phyloP scores from a whole-genome alignment of 345 rosid genomes.

The Bruguiera parviflora region DNA sequence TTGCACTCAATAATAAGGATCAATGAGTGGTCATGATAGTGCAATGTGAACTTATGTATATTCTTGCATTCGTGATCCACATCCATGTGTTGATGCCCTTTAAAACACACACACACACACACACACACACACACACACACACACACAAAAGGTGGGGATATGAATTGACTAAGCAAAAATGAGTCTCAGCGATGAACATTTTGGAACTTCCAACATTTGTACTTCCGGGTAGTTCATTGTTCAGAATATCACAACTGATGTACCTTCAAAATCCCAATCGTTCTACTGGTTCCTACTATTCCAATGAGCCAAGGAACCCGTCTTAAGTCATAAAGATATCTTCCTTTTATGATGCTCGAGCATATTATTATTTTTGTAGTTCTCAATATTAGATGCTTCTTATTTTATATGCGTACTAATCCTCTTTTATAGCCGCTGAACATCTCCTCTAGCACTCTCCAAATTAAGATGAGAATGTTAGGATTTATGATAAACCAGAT shows the following conservation, averaged over 20 bases:
- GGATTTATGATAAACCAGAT: not conserved
- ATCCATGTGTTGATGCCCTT: not conserved
- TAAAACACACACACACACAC: too few relatives aligned
- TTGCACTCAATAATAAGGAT: too few relatives aligned
- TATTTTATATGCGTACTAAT: not conserved
- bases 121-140: too few relatives aligned
- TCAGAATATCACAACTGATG: not conserved
- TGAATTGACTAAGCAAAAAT: not conserved
- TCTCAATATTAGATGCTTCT: conserved; percentile 36
- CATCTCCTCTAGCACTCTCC: conserved; percentile 12
- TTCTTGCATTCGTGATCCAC: too few relatives aligned
- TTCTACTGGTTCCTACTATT: not conserved
- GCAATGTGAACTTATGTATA: too few relatives aligned
- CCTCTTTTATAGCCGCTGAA: not conserved
- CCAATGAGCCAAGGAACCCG: not conserved
- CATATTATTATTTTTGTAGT: conserved; percentile 19
- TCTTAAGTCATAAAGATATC: conserved; percentile 18
- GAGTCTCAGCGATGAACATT: conserved; percentile 1
- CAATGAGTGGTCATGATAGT: too few relatives aligned
- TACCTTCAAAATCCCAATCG: conserved; percentile 7
- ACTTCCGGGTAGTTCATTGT: conserved; percentile 1
- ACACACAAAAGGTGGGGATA: not conserved
- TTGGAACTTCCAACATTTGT: conserved; percentile 5
- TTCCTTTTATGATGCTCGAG: conserved; percentile 33
- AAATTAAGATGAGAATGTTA: conserved; percentile 4